These are phyloP conservation scores for Neurospora sublineolata DNA, from an alignment of 495 filamentous ascomycete genomes.

Conservation along the genomic window DNA sequence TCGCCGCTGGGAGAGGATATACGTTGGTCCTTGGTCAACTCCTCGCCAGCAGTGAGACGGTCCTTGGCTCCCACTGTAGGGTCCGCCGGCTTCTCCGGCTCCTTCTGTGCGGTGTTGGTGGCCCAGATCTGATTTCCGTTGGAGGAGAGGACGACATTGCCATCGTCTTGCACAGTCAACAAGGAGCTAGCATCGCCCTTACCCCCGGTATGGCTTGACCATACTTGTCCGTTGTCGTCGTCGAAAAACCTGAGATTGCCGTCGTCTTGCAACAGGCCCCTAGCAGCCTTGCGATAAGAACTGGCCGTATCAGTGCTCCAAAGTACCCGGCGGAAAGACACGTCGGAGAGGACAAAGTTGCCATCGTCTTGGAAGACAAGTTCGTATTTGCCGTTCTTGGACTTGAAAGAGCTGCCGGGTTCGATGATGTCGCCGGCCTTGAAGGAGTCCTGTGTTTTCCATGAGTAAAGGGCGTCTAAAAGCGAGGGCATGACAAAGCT, in stretches of 20 bases:
- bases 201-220: not conserved
- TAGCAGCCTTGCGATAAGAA: not conserved
- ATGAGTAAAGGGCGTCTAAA: not conserved
- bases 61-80: not conserved
- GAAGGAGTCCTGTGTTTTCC: not conserved
- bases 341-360: not conserved
- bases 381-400: not conserved
- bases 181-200: not conserved
- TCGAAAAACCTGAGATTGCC: not conserved
- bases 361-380: not conserved
- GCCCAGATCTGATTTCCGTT: not conserved
- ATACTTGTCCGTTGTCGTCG: not conserved
- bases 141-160: not conserved
- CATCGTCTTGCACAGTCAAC: not conserved
- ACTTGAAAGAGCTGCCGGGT: not conserved
- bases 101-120: not conserved
- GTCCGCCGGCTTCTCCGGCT: not conserved
- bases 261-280: not conserved
- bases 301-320: not conserved
- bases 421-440: not conserved
- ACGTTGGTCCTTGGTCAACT: not conserved
- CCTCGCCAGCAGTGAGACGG: not conserved
- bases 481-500: not conserved
- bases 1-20: not conserved
- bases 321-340: not conserved